Evolutionary conservation across 805 yeast species (phyloP), one percentile per base, ranked within the genome.

Genomic region (Candida silvatica): DNA sequence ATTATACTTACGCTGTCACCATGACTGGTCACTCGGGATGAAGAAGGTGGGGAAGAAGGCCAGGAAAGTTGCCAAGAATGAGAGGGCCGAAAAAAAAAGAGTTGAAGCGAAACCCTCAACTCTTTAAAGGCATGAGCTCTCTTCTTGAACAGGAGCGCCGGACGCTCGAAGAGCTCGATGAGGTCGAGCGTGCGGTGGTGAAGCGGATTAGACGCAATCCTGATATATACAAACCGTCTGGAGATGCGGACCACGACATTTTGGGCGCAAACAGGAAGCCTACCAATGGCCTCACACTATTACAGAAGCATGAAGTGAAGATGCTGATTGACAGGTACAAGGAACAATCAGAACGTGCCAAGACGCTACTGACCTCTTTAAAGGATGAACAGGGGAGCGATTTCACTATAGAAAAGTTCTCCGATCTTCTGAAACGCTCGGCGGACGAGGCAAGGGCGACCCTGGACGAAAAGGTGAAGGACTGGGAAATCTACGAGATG

Each of bases 241-340:
- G 39, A 38, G 9, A 46, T 45, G 11, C 33, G 41, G 35, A 47
- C 35, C 46, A 58, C 42, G 51, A 51, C 3, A 54, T 62, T 16
- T 48, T 58, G 31, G 52, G 44, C 4, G 54, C 51, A n/a, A 31
- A 28, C 23, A 58, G 58, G 36, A 63, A 65, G 35, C 57, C 74
- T 41, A 59, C 77, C 1, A 57, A 54, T 14, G 65, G 71, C 41
- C 79, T 79, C 38, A 61, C 76, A 0, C 43, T 74, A 1, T 39
- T 73, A 16, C 88, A 80, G 45, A 77, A 78, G 46, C 84, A 79
- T 54, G 95, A 87, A 51, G 64, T 82, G 6, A 59, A 61, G 15
- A 43, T 52, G 28, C 71, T 87, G 35, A 44, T 70, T 4, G 58
- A 64, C 6, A 67, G 72, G 35, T 75, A 71, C 46, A 15, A 55